These are phyloP conservation scores for Cicer pinnatifidum DNA, from an alignment of 306 rosid species.

Conservation along the genomic window DNA sequence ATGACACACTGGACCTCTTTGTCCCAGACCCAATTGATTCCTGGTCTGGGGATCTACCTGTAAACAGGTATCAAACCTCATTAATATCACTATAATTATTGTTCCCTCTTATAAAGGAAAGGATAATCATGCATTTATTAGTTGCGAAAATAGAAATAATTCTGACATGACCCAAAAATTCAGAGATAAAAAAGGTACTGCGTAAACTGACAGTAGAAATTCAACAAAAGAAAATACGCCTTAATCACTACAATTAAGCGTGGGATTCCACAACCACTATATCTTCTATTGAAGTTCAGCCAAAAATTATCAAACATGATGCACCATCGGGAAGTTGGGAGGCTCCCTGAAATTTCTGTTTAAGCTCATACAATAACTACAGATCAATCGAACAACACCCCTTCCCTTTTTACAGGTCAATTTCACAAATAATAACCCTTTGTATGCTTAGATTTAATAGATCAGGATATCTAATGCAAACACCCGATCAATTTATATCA, in stretches of 20 bases:
- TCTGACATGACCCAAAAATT: slow-evolving; percentile 2
- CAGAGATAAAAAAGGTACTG: slow-evolving; percentile 17
- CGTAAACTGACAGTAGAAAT: slow-evolving; percentile 12
- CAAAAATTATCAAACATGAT: slow-evolving; percentile 14
- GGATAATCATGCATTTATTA: slow-evolving; percentile 32
- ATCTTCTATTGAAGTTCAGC: background rate
- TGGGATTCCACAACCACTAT: slow-evolving; percentile 2
- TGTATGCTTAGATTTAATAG: background rate
- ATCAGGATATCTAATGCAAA: background rate
- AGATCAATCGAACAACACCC: background rate
- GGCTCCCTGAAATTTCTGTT: background rate
- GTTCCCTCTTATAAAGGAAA: background rate
- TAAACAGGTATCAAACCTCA: slow-evolving; percentile 44
- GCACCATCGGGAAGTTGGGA: background rate
- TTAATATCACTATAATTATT: slow-evolving; percentile 27
- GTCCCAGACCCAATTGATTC: slow-evolving; percentile 93
- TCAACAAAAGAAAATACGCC: background rate
- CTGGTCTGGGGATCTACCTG: slow-evolving; percentile 87
- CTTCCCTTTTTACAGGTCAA: background rate
- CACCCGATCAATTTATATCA: background rate
- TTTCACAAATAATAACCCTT: background rate
- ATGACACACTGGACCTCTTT: slow-evolving; percentile 82
- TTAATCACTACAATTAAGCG: background rate
- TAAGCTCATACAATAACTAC: background rate
- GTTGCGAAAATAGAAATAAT: slow-evolving; percentile 7